Percentiles rank a stretch among this genome's conserved stretches.
Conservation (phyloP, 1,284 basidiomycete species). For the Clitocybe nebularis region DNA sequence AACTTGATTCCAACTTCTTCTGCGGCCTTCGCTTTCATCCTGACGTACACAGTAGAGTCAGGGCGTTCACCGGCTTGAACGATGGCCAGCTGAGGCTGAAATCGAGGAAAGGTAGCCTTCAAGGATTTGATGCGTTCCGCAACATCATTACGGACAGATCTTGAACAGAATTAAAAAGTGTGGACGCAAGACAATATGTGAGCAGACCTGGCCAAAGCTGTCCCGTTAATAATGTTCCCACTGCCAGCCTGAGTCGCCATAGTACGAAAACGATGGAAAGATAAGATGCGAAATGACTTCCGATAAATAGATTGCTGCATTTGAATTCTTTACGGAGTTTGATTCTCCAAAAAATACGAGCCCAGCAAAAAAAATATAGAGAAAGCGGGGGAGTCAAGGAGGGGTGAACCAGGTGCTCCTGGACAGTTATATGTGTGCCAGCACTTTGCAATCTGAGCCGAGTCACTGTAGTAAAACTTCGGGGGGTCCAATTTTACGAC, state of each 20-base stretch:
- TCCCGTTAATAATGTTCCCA: conserved; percentile 79
- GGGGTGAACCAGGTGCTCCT: conserved; percentile 1
- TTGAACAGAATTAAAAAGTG: conserved; percentile 26
- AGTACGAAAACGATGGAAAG: conserved; percentile 38
- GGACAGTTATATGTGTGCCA: conserved; percentile 10
- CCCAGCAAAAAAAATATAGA: conserved; percentile 5
- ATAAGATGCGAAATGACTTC: conserved; percentile 27
- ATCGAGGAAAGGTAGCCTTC: conserved; percentile 70
- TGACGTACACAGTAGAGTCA: conserved; percentile 91
- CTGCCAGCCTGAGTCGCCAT: conserved; percentile 66
- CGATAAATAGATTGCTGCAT: conserved; percentile 7
- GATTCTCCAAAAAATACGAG: conserved; percentile 2
- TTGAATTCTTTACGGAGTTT: conserved; percentile 25
- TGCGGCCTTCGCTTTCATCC: conserved; percentile 97
- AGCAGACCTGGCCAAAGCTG: conserved; percentile 79
- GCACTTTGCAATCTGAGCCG: conserved; percentile 12
- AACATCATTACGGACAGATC: conserved; percentile 77
- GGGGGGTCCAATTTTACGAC: neutral
- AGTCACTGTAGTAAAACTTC: conserved; percentile 2
- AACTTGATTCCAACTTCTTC: conserved; percentile 92
- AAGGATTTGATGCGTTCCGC: conserved; percentile 60
- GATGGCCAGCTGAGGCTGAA: conserved; percentile 88
- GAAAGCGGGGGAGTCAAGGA: conserved; percentile 3
- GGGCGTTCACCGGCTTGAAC: conserved; percentile 91
- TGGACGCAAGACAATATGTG: conserved; percentile 7